Base-by-base conservation (phyloP, 331 rosid genomes). In the Acacia concinna region DNA sequence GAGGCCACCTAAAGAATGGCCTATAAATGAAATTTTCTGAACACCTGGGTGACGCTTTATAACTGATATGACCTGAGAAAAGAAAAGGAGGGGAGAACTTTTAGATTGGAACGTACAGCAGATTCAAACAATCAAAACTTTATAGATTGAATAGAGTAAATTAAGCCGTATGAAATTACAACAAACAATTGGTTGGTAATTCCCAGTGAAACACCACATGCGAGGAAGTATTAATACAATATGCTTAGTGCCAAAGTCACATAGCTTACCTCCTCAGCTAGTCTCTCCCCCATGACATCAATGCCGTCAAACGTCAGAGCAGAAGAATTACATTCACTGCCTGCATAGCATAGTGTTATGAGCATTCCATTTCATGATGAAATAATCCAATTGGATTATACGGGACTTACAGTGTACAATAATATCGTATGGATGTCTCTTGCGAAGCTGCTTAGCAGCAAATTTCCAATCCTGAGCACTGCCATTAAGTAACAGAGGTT, bases 1-100 rank as follows among this genome's bases (percentile, higher is more conserved):
- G 84, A 95, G 73, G 76, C 99, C 99, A 1, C 99, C 99, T 77
- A 93, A 85, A 28, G 99, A 95, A 73, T 95, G 99, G 37, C 90
- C 91, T 43, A 95, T 68, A 64, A 93, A 93, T 73, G 99, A 95
- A 76, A 95, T 93, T 89, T 91, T 93, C 86, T 82, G 79, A 60
- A 90, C 90, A 76, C 86, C 68, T 14, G 90, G 89, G 79, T 91
- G 90, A 43, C 92, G 86, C 78, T 88, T 83, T 76, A 91, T 82
- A 9, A 93, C 94, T 52, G 91, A 86, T 79, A 81, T 64, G 80
- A 93, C 94, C 99, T 95, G 90, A 51, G 52, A 75, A 72, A 65
- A 54, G 44, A 71, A 72, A 74, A 71, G 35, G 30, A 35, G 25
- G 13, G 28, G 34, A 12, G 44, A 71, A n/a, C n/a, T 8, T 51